Percentiles rank a stretch among this genome's conserved stretches.
These are phyloP conservation scores for Botryotinia globosa DNA, from an alignment of 2,329 filamentous ascomycete genomes.

Conservation along the genomic window DNA sequence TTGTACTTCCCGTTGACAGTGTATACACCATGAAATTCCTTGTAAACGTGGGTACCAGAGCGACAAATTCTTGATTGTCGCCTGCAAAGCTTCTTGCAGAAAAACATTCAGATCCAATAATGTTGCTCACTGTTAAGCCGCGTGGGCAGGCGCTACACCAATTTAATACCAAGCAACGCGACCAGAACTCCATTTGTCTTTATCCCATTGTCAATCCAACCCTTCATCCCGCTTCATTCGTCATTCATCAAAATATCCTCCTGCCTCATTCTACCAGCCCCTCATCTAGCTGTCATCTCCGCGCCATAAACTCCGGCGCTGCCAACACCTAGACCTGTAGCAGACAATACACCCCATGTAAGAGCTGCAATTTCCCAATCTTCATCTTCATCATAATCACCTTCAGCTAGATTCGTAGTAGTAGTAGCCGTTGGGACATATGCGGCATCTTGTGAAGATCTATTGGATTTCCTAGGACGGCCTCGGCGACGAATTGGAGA, in stretches of 20 bases:
- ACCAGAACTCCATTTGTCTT: not conserved
- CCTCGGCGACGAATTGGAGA: constrained; percentile 20
- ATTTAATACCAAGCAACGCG: not conserved
- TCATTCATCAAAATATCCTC: not conserved
- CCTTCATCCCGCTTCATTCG: not conserved
- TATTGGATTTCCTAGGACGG: constrained; percentile 13
- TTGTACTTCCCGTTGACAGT: not conserved
- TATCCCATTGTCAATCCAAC: not conserved
- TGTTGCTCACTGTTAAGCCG: too few species aligned
- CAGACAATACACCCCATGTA: constrained; percentile 46
- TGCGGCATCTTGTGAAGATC: constrained; percentile 40
- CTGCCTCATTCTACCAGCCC: not conserved
- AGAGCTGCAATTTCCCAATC: constrained; percentile 50
- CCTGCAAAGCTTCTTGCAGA: too few species aligned
- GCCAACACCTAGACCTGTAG: constrained; percentile 47
- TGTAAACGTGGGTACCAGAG: not conserved
- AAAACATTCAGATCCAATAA: not conserved
- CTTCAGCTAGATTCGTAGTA: constrained; percentile 36
- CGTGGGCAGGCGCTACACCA: not conserved
- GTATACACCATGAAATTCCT: too few species aligned
- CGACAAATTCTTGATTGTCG: not conserved
- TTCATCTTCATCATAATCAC: constrained; percentile 43
- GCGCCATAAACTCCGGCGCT: constrained; percentile 48
- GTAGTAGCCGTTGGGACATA: constrained; percentile 37
- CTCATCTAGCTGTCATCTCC: constrained; percentile 37